Evolutionary conservation across 2,329 filamentous ascomycete genomes (phyloP), one percentile per base, ranked within the genome.

Genomic region (Fusarium clavum): DNA sequence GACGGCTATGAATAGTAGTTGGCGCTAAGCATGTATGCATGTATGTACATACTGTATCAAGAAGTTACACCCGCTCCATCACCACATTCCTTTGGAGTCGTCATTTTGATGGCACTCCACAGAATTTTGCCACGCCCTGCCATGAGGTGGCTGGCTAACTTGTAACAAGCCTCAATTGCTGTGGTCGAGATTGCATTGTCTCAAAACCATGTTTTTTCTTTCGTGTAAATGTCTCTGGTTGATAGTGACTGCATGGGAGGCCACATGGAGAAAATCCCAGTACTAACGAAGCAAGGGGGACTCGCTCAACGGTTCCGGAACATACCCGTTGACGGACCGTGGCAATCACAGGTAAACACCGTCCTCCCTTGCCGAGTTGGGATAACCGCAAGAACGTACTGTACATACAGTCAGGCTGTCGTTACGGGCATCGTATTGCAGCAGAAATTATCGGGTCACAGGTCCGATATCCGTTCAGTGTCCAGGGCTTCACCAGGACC

Each of bases 171-270:
- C 20, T 32, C 12, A 32, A 32, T 59, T 45, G 22, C 40, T 47
- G n/a, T 44, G 45, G 54, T 66, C 55, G 47, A 66, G 51, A 63
- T 49, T 53, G 63, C 38, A 32, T 57, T 71, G 68, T 71, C 64
- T 71, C 63, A 61, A 41, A 43, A 25, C 63, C 68, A 71, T 69
- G 67, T 63, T 71, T 70, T 65, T 56, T 61, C 67, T 70, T 61
- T 56, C 34, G 25, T 25, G 34, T 53, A 46, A 44, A 46, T 46
- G 40, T 57, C 32, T 61, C 30, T 64, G 46, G 38, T 41, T 56
- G 53, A 61, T 56, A 45, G 40, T 57, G 47, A 66, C 45, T 57
- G 51, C 46, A 40, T 57, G 59, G 46, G 29, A 57, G 61, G 68
- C 67, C 68, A 69, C 68, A 71, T 71, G 68, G 68, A 40, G 34